phyloP scores from a whole-genome alignment of 331 rosid genomes.

The Pyracantha coccinea region DNA sequence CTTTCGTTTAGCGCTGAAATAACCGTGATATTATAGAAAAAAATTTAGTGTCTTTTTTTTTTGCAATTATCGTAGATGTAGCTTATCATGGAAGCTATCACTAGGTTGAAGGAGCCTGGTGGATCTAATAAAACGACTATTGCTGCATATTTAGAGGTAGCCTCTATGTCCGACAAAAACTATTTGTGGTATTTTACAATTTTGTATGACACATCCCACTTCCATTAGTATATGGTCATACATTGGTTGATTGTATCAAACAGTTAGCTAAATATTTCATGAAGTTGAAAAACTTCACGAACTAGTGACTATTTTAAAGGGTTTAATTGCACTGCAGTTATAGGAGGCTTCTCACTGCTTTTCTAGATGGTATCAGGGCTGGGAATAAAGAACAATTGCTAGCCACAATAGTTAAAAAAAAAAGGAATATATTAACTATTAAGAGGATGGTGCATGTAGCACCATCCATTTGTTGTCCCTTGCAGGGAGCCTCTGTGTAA shows the following conservation, averaged over 20 bases:
- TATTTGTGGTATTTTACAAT: background rate
- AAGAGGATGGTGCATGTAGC: background rate
- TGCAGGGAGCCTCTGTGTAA: background rate
- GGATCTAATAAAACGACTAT: slow-evolving; percentile 90
- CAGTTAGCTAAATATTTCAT: background rate
- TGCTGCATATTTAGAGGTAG: slow-evolving; percentile 81
- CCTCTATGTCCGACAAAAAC: background rate
- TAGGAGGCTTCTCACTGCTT: background rate
- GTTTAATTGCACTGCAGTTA: too few species aligned
- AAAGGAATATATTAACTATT: background rate
- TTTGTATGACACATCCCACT: background rate
- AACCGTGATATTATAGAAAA: background rate
- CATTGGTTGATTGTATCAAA: background rate
- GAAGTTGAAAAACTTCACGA: background rate
- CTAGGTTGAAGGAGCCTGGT: slow-evolving; percentile 60
- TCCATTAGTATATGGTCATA: background rate
- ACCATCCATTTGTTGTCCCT: background rate
- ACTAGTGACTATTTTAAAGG: too few species aligned
- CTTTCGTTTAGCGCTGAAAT: background rate
- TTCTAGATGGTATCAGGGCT: background rate
- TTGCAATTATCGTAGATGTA: background rate
- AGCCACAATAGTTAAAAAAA: background rate
- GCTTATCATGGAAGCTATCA: slow-evolving; percentile 55
- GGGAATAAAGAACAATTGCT: background rate
- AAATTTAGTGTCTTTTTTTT: background rate